Percentiles rank a stretch among this genome's conserved stretches.
Conservation (phyloP, 1,139 yeast species). For the Pichia sp. region DNA sequence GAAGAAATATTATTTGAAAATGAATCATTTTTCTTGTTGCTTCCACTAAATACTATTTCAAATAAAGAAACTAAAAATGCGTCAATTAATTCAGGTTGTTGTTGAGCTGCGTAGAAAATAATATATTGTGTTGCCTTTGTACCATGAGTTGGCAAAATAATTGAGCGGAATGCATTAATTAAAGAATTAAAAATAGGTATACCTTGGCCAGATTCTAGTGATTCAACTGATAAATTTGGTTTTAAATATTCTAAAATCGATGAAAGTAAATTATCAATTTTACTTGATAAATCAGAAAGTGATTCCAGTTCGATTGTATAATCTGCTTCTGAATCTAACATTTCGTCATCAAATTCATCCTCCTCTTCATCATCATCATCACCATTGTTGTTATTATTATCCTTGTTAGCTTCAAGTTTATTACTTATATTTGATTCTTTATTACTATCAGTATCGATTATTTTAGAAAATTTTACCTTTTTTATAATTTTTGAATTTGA, state of each 20-base stretch:
- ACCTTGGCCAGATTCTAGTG: slow-evolving; percentile 56
- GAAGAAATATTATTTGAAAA: not conserved
- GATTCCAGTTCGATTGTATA: slow-evolving; percentile 43
- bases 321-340: slow-evolving; percentile 28
- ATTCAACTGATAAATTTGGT: slow-evolving; percentile 44
- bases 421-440: slow-evolving; percentile 16
- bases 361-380: slow-evolving; percentile 31
- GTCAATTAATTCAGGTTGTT: slow-evolving; percentile 76
- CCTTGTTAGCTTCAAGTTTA: not conserved
- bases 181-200: slow-evolving; percentile 72
- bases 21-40: slow-evolving; percentile 3
- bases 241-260: slow-evolving; percentile 48
- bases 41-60: slow-evolving; percentile 62
- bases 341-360: slow-evolving; percentile 27
- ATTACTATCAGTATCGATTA: not conserved
- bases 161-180: slow-evolving; percentile 71
- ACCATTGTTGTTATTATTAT: not conserved
- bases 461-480: slow-evolving; percentile 5
- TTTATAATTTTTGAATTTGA: not conserved
- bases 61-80: slow-evolving; percentile 77
- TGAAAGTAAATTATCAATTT: slow-evolving; percentile 63
- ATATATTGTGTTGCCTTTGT: slow-evolving; percentile 86
- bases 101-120: slow-evolving; percentile 75
- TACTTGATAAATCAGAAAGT: slow-evolving; percentile 52
- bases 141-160: slow-evolving; percentile 85